phyloP scores from a whole-genome alignment of 208 protist genomes.

The Acanthamoeba culbertsoni region DNA sequence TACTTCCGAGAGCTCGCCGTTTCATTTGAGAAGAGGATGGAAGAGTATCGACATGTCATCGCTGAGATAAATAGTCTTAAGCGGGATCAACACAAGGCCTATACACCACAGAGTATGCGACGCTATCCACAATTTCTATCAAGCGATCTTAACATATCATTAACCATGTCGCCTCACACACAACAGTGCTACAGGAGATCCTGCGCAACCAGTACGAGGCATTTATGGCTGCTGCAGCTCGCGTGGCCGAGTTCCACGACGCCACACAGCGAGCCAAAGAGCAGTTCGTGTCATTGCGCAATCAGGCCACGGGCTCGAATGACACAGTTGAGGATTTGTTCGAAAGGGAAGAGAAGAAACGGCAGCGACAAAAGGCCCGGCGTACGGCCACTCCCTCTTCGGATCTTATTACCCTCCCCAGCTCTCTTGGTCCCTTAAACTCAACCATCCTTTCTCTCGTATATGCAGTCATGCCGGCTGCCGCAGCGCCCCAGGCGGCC shows the following conservation, averaged over 20 bases:
- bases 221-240: slow-evolving; percentile 25
- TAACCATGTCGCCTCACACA: too few relatives aligned
- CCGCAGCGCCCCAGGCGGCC: background rate
- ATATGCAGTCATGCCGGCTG: background rate
- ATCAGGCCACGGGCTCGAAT: background rate
- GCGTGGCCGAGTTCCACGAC: background rate
- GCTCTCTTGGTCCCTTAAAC: background rate
- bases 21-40: slow-evolving; percentile 47
- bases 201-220: slow-evolving; percentile 38
- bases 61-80: background rate
- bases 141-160: too few relatives aligned
- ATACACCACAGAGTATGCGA: slow-evolving; percentile 31
- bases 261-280: background rate
- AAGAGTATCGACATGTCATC: slow-evolving; percentile 20
- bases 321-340: slow-evolving; percentile 32
- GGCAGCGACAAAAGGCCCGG: background rate
- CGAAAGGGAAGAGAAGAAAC: background rate
- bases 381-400: background rate
- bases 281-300: background rate
- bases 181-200: slow-evolving; percentile 43
- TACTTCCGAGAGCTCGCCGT: background rate
- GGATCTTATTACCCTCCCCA: background rate
- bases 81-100: background rate
- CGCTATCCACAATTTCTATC: background rate
- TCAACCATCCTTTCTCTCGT: background rate